These are phyloP conservation scores for Cyclotella atomus DNA, from an alignment of 108 stramenopile species.

Conservation along the genomic window DNA sequence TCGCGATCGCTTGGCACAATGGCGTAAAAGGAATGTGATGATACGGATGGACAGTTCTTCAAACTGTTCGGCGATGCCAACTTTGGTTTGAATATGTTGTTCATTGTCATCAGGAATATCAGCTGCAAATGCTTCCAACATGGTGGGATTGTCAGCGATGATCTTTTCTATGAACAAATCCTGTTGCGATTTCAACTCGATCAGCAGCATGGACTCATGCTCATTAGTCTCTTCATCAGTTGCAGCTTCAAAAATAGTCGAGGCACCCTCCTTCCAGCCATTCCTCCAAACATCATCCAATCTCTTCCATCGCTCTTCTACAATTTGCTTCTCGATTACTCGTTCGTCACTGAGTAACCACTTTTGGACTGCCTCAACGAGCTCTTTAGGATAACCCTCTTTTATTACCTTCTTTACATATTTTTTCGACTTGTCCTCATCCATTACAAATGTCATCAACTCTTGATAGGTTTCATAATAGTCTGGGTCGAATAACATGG, in stretches of 20 bases:
- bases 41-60: conserved; percentile 15
- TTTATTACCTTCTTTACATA: conserved; percentile 24
- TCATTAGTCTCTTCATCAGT: neutral
- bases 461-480: conserved; percentile 38
- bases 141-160: neutral
- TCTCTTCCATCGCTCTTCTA: conserved; percentile 24
- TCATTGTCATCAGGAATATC: neutral
- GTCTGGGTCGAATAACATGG: conserved; percentile 27
- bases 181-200: conserved; percentile 35
- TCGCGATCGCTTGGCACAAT: conserved; percentile 46
- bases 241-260: neutral
- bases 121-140: neutral
- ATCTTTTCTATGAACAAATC: conserved; percentile 22
- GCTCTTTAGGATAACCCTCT: neutral
- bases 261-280: conserved; percentile 26
- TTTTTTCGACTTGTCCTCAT: conserved; percentile 11
- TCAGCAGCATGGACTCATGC: conserved; percentile 14
- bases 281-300: conserved; percentile 38
- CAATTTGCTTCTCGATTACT: conserved; percentile 24
- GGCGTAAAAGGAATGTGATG: conserved; percentile 17
- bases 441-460: conserved; percentile 29
- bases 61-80: conserved; percentile 7
- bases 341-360: conserved; percentile 40
- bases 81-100: neutral
- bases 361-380: conserved; percentile 16